Evolutionary conservation across 345 rosid species (phyloP), one percentile per base, ranked within the genome.

Genomic region (Syzygium aromaticum): DNA sequence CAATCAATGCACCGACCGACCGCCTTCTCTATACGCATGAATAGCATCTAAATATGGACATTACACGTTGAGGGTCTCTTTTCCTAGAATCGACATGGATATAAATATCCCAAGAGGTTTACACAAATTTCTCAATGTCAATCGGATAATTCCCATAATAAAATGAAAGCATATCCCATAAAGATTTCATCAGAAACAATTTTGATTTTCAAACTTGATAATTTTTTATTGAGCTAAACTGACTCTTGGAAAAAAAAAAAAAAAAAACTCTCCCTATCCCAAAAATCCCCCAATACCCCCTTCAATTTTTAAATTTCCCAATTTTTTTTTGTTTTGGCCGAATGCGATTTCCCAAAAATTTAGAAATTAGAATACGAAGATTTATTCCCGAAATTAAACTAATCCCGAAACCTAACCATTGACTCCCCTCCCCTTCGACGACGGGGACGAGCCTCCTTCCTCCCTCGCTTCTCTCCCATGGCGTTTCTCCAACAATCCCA

Each of bases 401-500:
- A 38, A 38, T 19, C 49, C 82, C 49, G 8, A 73, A 73, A 73
- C 82, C 82, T 19, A 73, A 73, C 82, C 49, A 73, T 38, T 38
- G 19, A 19, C 43, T 33, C 80, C 13, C 6, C 27, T 73, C 80
- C 49, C 3, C 80, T 73, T 19, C 14, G 80, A 4, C 80, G 49
- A 73, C 80, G 80, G 80, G 80, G 7, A 14, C 46, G 61, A 11
- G 15, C 52, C 25, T 38, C 25, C 25, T 59, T 43, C 16, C 9
- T 59, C 77, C 21, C 12, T n/a, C n/a, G 64, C 54, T 86, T 53
- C 40, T 49, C 52, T 51, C 15, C 5, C 87, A 92, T 93, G 99
- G 98, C 97, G 89, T 91, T 91, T 51, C 97, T 93, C 89, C 96
- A 89, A 30, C 95, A 94, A 38, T 93, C 88, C 84, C 90, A 90